Evolutionary conservation across 2,329 filamentous ascomycete genomes (phyloP).

Genomic region (Phialophora macrospora): DNA sequence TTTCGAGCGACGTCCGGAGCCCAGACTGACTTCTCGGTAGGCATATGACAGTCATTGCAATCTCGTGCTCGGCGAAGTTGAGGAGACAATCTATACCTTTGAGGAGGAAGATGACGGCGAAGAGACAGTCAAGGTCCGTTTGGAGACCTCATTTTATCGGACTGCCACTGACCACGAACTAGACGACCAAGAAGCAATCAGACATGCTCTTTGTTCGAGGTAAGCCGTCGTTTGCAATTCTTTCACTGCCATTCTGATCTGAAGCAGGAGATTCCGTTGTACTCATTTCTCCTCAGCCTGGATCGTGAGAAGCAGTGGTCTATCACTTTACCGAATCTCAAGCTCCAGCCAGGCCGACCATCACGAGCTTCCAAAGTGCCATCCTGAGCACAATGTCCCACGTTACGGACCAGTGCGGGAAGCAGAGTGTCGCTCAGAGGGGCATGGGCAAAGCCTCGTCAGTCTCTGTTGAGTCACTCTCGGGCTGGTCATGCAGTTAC

Average conservation of each 20-base stretch:
- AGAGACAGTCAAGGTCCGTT: slow-evolving; percentile 70
- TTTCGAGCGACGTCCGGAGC: background rate
- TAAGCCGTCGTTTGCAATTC: slow-evolving; percentile 50
- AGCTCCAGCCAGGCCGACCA: background rate
- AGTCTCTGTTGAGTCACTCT: background rate
- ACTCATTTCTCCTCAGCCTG: slow-evolving; percentile 67
- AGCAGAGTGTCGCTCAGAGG: background rate
- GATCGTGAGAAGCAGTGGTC: slow-evolving; percentile 40
- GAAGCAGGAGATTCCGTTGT: too few relatives aligned
- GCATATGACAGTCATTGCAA: slow-evolving; percentile 99
- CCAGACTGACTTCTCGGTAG: slow-evolving; percentile 55
- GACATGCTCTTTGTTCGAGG: slow-evolving; percentile 99
- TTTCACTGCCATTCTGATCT: background rate
- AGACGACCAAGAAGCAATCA: slow-evolving; percentile 95
- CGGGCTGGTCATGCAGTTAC: background rate
- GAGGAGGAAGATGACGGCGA: slow-evolving; percentile 84
- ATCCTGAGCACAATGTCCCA: background rate
- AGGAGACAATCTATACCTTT: slow-evolving; percentile 93
- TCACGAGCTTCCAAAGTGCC: background rate
- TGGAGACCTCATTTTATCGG: background rate
- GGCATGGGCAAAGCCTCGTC: background rate
- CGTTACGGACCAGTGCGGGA: background rate
- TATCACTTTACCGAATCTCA: slow-evolving; percentile 7
- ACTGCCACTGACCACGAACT: slow-evolving; percentile 18
- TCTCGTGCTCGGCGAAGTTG: slow-evolving; percentile 90